A percentile compares a stretch with the other conserved stretches of the same genome.
These are phyloP conservation scores for Solanum lycopersicoides DNA, from an alignment of 257 asterid genomes.

Conservation along the genomic window DNA sequence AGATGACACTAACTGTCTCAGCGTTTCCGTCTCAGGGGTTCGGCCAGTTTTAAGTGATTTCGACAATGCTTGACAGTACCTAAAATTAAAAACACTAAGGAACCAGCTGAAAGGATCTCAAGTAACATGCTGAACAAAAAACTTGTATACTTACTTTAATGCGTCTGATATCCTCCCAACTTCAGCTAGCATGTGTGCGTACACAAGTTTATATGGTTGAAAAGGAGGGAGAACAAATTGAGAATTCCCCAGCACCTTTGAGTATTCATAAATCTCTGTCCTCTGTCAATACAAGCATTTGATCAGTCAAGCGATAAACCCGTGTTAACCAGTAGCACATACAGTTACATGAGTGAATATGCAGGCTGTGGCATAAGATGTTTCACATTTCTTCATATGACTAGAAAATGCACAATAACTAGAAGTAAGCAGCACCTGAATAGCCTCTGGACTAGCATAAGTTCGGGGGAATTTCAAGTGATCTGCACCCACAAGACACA, in stretches of 20 bases:
- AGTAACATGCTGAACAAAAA: not conserved
- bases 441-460: constrained; percentile 91
- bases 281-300: constrained; percentile 45
- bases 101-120: not conserved
- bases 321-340: not conserved
- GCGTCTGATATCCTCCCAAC: constrained; percentile 94
- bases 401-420: not conserved
- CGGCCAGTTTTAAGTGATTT: constrained; percentile 86
- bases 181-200: constrained; percentile 93
- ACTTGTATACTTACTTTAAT: constrained; percentile 40
- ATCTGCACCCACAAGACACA: constrained; percentile 97
- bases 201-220: constrained; percentile 91
- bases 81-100: constrained; percentile 14
- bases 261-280: constrained; percentile 90
- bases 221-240: constrained; percentile 83
- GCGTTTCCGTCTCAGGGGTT: constrained; percentile 63
- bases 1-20: constrained; percentile 55
- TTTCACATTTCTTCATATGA: not conserved
- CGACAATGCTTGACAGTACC: constrained; percentile 88
- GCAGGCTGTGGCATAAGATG: not conserved
- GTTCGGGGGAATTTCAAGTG: constrained; percentile 90
- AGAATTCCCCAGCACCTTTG: constrained; percentile 86
- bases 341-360: not conserved
- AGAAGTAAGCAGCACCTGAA: constrained; percentile 53
- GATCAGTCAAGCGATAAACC: not conserved